Evolutionary conservation across 2,329 filamentous ascomycete species (phyloP).

Genomic region (Pseudogymnoascus sp.): DNA sequence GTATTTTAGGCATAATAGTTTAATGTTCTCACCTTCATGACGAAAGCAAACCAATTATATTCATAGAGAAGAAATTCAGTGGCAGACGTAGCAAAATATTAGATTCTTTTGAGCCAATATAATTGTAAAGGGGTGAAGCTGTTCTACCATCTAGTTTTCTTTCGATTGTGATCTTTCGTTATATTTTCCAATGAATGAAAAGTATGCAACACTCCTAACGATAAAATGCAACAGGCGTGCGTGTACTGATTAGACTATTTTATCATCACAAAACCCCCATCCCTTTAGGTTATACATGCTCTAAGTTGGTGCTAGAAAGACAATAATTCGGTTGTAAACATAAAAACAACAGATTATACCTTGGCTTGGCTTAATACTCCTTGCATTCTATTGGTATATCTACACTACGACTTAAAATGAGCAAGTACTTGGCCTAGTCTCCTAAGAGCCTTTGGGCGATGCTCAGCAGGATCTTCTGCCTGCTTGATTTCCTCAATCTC

Average conservation of each 20-base stretch:
- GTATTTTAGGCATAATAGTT: background rate
- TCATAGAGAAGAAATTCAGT: background rate
- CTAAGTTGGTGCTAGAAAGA: background rate
- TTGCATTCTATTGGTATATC: background rate
- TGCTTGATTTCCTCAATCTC: slow-evolving; percentile 42
- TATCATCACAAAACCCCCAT: too few species aligned
- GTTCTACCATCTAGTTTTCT: background rate
- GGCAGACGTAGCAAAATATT: background rate
- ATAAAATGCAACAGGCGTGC: too few species aligned
- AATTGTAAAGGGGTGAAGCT: background rate
- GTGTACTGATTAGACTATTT: too few species aligned
- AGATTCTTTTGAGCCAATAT: background rate
- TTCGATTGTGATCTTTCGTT: background rate
- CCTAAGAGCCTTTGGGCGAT: slow-evolving; percentile 10
- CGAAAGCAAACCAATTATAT: background rate
- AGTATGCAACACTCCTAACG: too few species aligned
- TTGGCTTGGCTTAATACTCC: background rate
- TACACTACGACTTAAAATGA: slow-evolving; percentile 8
- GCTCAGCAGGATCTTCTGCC: background rate
- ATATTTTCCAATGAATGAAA: background rate
- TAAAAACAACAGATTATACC: background rate
- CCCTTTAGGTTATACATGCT: too few species aligned
- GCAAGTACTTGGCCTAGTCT: slow-evolving; percentile 12
- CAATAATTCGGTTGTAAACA: background rate
- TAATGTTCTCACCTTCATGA: background rate